Evolutionary conservation across 1,284 basidiomycete species (phyloP), one percentile per base, ranked within the genome.

Genomic region (Fomes fomentarius): DNA sequence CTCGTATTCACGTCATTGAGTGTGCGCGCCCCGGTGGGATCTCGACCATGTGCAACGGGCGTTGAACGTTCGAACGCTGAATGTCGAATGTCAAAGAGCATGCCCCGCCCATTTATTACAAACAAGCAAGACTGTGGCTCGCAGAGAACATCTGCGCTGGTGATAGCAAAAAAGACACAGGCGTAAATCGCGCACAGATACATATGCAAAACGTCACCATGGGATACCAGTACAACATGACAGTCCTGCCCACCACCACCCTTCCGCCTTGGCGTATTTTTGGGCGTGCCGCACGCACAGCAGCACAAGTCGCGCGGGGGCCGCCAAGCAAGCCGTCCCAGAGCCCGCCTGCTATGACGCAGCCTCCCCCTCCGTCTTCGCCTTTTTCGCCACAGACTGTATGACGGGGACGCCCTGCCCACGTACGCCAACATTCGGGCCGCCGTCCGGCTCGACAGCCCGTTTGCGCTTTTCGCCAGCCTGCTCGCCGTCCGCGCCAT

Each of bases 381-480:
- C 71, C 72, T 86, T 90, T 66, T 90, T 91, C 47, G 68, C 58
- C 19, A 68, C 58, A 17, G 73, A 71, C 52, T 78, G 75, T 41
- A 89, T 71, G 2, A 73, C 55, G 8, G 88, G 88, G 6, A 85
- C 83, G 26, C 71, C 74, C n/a, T 73, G 77, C 0, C 86, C 86
- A 15, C 88, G 78, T 9, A 83, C 66, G 12, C 88, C 88, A 24
- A 78, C 75, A 62, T 86, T 79, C 2, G 83, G 80, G 0, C 84
- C 88, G 58, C 89, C 89, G 63, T 90, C 89, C 1, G 87, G 87
- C 65, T 91, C 89, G 0, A 89, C 75, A 1, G 78, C 83, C 24
- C 87, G 80, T 69, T 90, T 91, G 56, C 89, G 76, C 74, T 91
- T 91, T 61, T 88, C 86, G 21, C 87, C 87, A 0, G 70, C 65